These are phyloP conservation scores for Capsaspora owczarzaki DNA, from an alignment of 78 protist genomes.

Conservation along the genomic window DNA sequence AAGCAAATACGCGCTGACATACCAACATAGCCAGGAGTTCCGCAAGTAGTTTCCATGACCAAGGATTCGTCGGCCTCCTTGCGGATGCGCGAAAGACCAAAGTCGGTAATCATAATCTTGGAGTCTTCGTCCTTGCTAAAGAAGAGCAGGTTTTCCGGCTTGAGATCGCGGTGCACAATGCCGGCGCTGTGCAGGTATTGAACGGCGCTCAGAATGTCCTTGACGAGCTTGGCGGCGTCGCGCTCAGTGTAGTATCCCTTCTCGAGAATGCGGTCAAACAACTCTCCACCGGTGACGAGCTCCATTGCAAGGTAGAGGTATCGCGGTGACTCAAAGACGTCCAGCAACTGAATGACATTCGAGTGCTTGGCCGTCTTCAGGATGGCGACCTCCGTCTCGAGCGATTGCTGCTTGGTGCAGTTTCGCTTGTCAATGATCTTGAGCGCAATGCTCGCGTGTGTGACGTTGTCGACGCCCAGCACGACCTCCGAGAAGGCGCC, in stretches of 20 bases:
- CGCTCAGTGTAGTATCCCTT: slow-evolving; percentile 5
- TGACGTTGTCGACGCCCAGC: neutral
- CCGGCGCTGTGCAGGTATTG: slow-evolving; percentile 24
- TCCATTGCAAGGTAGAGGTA: slow-evolving; percentile 1
- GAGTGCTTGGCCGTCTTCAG: neutral
- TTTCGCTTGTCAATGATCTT: neutral
- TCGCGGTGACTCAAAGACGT: neutral
- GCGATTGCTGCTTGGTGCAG: neutral
- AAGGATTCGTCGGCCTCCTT: neutral
- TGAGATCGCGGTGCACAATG: slow-evolving; percentile 42
- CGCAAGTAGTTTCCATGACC: slow-evolving; percentile 5
- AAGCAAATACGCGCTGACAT: no score
- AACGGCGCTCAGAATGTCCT: slow-evolving; percentile 1
- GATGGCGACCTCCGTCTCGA: neutral
- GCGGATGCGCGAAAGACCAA: slow-evolving; percentile 16
- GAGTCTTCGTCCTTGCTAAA: neutral
- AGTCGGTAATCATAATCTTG: slow-evolving; percentile 20
- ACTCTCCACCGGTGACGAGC: slow-evolving; percentile 29
- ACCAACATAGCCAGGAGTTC: slow-evolving; percentile 26
- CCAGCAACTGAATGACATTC: neutral
- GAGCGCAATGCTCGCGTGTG: neutral
- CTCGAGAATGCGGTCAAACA: slow-evolving; percentile 9
- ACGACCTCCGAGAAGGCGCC: neutral
- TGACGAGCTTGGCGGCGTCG: slow-evolving; percentile 16
- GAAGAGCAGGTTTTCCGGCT: slow-evolving; percentile 27